These are phyloP conservation scores for Umbelopsis sp. DNA, from an alignment of 192 early-diverging fungal species.

Conservation along the genomic window DNA sequence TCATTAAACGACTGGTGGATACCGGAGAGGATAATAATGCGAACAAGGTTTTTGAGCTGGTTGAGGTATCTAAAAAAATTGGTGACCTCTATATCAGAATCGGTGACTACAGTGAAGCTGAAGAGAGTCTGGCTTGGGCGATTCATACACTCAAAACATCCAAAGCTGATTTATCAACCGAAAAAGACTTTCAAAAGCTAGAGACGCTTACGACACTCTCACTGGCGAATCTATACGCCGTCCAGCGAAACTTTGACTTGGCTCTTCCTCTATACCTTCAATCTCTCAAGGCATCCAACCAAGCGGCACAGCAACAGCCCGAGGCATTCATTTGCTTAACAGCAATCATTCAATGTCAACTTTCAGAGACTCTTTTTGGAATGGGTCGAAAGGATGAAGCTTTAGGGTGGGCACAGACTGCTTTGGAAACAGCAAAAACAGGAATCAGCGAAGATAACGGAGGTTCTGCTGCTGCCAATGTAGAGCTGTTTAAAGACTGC, in stretches of 20 bases:
- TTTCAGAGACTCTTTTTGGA: slow-evolving; percentile 52
- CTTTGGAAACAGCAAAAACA: slow-evolving; percentile 44
- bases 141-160: slow-evolving; percentile 33
- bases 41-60: slow-evolving; percentile 28
- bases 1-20: not conserved
- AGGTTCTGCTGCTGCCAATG: not conserved
- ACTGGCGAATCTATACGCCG: slow-evolving; percentile 53
- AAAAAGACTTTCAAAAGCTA: not conserved
- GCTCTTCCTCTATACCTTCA: slow-evolving; percentile 51
- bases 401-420: slow-evolving; percentile 57
- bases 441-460: slow-evolving; percentile 25
- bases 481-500: slow-evolving; percentile 39
- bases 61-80: slow-evolving; percentile 38
- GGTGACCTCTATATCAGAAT: slow-evolving; percentile 40
- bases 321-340: slow-evolving; percentile 48
- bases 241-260: slow-evolving; percentile 45
- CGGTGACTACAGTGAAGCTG: slow-evolving; percentile 37
- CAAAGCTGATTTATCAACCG: not conserved
- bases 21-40: not conserved
- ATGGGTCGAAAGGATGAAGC: slow-evolving; percentile 50
- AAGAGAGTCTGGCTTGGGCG: slow-evolving; percentile 51
- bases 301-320: not conserved
- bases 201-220: slow-evolving; percentile 6
- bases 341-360: slow-evolving; percentile 54
- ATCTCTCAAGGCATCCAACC: slow-evolving; percentile 35